Conservation (phyloP, 1,284 basidiomycete species). For the Anthracocystis setariae region DNA sequence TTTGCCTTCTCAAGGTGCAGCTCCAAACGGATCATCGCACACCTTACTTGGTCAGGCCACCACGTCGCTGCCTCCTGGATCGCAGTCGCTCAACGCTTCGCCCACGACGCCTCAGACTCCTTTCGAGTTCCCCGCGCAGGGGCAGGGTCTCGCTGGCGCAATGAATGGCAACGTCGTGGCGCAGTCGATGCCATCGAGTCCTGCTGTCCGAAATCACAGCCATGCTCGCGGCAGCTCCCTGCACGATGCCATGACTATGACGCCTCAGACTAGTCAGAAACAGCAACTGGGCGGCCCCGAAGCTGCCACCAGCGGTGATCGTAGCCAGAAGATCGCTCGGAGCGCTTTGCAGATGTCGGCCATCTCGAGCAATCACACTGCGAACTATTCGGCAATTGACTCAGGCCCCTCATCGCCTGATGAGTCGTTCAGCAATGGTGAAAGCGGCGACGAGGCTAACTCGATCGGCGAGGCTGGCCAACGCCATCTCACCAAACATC, state of each 20-base stretch:
- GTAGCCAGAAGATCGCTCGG: conserved; percentile 26
- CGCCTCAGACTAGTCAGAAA: conserved; percentile 25
- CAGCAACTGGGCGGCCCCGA: conserved; percentile 6
- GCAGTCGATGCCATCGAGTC: conserved; percentile 46
- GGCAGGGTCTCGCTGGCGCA: conserved; percentile 12
- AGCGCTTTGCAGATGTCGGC: conserved; percentile 50
- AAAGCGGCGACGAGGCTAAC: conserved; percentile 38
- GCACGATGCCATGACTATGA: conserved; percentile 50
- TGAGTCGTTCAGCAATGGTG: conserved; percentile 50
- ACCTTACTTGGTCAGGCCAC: conserved; percentile 20
- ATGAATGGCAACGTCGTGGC: conserved; percentile 10
- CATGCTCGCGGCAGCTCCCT: conserved; percentile 39
- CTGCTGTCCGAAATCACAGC: conserved; percentile 31
- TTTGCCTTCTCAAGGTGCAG: conserved; percentile 25
- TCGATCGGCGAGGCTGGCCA: conserved; percentile 13
- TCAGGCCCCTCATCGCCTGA: conserved; percentile 47
- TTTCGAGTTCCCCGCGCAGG: conserved; percentile 42
- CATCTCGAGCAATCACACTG: conserved; percentile 28
- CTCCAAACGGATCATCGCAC: conserved; percentile 13
- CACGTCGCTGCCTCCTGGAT: conserved; percentile 21
- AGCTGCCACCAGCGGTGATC: conserved; percentile 6
- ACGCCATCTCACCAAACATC: conserved; percentile 37
- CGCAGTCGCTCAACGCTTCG: conserved; percentile 41
- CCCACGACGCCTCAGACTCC: conserved; percentile 47
- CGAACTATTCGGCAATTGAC: conserved; percentile 38